Conservation (phyloP, 1,139 yeast species). For the Magnusiomyces tetraspermus region DNA sequence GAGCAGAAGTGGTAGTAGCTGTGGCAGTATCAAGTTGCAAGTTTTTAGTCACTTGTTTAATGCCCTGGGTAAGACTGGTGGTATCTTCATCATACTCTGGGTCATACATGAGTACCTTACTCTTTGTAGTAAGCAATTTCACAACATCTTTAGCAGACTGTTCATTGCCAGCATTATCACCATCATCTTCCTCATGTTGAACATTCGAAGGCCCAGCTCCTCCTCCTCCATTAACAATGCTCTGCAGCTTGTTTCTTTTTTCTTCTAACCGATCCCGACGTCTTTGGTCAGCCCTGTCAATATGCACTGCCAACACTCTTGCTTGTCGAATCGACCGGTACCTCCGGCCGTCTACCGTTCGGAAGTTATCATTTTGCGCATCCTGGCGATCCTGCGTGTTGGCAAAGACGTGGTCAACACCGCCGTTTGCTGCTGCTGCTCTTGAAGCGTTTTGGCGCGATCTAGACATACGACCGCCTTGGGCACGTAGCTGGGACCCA, state of each 20-base stretch:
- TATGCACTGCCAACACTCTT: slow-evolving; percentile 30
- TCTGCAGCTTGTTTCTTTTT: background rate
- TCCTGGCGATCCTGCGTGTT: slow-evolving; percentile 18
- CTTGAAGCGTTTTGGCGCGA: too few species aligned
- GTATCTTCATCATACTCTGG: background rate
- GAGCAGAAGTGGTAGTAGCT: too few species aligned
- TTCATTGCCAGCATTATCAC: background rate
- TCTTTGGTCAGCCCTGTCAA: slow-evolving; percentile 18
- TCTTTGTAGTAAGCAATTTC: background rate
- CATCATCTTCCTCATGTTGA: background rate
- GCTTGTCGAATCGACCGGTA: slow-evolving; percentile 32
- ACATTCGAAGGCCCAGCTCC: background rate
- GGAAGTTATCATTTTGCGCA: slow-evolving; percentile 27
- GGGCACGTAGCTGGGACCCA: slow-evolving; percentile 38
- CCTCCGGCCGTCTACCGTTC: slow-evolving; percentile 35
- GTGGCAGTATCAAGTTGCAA: too few species aligned
- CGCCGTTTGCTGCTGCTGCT: slow-evolving; percentile 14
- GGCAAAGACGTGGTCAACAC: background rate
- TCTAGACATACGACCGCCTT: slow-evolving; percentile 34
- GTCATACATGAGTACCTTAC: background rate
- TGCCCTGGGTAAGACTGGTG: background rate
- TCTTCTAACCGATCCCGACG: background rate
- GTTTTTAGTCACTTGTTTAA: background rate
- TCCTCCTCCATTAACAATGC: background rate
- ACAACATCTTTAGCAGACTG: background rate